Evolutionary conservation across 1,139 yeast genomes (phyloP).

Genomic region (Protomyces gravidus): DNA sequence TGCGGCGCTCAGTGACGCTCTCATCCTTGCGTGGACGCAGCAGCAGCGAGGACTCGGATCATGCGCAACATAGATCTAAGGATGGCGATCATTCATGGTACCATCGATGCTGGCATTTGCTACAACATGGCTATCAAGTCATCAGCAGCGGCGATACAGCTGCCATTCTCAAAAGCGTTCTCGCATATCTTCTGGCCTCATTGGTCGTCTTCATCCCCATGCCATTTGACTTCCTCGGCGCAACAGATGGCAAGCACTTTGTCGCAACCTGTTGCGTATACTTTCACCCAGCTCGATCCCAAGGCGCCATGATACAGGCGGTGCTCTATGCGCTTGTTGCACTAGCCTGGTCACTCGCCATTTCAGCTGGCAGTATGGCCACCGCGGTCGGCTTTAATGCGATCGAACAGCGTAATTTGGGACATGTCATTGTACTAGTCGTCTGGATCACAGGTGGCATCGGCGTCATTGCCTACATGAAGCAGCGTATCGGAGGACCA

Average conservation of each 20-base stretch:
- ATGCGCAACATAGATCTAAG: background rate
- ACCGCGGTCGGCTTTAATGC: slow-evolving; percentile 50
- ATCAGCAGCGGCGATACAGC: slow-evolving; percentile 2
- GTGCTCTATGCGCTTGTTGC: slow-evolving; percentile 57
- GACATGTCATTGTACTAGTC: slow-evolving; percentile 56
- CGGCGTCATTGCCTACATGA: slow-evolving; percentile 64
- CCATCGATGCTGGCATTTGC: background rate
- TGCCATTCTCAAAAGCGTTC: slow-evolving; percentile 55
- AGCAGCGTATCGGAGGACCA: slow-evolving; percentile 61
- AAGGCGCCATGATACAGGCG: slow-evolving; percentile 77
- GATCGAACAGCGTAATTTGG: slow-evolving; percentile 50
- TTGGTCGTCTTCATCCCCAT: slow-evolving; percentile 65
- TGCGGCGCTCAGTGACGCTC: slow-evolving; percentile 24
- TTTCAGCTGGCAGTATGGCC: slow-evolving; percentile 54
- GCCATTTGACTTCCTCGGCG: slow-evolving; percentile 56
- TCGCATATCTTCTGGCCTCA: slow-evolving; percentile 70
- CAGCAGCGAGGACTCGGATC: background rate
- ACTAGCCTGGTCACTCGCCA: slow-evolving; percentile 53
- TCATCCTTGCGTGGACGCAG: slow-evolving; percentile 6
- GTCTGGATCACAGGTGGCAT: slow-evolving; percentile 52
- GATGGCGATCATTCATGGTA: background rate
- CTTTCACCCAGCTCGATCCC: slow-evolving; percentile 75
- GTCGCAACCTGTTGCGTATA: slow-evolving; percentile 80
- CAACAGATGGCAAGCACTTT: slow-evolving; percentile 71
- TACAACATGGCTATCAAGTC: background rate